Evolutionary conservation across 352 stramenopile genomes (phyloP).

Genomic region (Phytopythium delawarense): DNA sequence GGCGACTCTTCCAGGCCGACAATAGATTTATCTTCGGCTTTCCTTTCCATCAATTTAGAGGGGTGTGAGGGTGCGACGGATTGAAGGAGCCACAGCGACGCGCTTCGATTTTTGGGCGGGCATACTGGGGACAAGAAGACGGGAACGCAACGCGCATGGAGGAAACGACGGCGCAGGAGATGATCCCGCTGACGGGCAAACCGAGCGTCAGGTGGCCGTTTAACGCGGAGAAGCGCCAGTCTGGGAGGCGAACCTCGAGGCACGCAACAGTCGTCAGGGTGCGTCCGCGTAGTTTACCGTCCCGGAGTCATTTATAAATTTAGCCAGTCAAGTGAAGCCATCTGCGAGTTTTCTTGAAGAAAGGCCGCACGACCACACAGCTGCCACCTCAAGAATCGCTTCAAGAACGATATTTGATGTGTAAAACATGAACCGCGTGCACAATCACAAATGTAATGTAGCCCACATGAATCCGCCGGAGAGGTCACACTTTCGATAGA

Average conservation of each 20-base stretch:
- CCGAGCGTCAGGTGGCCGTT: neutral
- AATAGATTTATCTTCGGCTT: neutral
- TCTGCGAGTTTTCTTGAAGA: neutral
- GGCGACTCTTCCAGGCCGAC: slow-evolving; percentile 5
- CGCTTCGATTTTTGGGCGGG: no score
- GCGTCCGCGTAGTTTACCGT: no score
- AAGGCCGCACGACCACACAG: neutral
- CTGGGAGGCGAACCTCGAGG: neutral
- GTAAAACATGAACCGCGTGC: no score
- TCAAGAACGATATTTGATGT: neutral
- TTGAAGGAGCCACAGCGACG: no score
- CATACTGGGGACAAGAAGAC: no score
- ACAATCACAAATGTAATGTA: no score
- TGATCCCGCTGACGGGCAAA: neutral
- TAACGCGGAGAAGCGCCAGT: neutral
- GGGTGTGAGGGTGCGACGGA: no score
- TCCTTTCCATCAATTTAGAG: neutral
- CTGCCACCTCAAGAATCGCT: neutral
- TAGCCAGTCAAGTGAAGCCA: neutral
- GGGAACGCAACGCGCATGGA: no score
- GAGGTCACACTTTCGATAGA: neutral
- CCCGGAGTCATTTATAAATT: neutral
- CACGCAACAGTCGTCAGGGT: neutral
- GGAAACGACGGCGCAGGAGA: no score
- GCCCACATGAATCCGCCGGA: neutral